These are phyloP conservation scores for Trifolium pratense DNA, from an alignment of 306 rosid genomes.

Conservation along the genomic window DNA sequence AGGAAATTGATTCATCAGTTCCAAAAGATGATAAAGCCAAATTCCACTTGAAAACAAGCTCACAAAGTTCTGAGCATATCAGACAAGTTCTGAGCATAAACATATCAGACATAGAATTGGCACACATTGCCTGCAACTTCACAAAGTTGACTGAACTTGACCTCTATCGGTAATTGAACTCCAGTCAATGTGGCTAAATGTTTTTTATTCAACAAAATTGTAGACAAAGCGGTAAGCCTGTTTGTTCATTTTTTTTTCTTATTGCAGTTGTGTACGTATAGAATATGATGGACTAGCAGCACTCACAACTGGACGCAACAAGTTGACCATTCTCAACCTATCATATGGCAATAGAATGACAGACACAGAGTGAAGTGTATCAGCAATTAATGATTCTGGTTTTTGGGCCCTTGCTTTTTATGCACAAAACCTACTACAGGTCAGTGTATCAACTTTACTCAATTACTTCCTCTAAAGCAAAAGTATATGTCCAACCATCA, in stretches of 20 bases:
- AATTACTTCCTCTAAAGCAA: background rate
- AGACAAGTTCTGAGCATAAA: no score
- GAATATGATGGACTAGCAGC: slow-evolving; percentile 70
- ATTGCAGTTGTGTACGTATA: slow-evolving; percentile 59
- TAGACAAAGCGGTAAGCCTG: slow-evolving; percentile 12
- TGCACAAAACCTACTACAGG: slow-evolving; percentile 67
- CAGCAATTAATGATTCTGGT: slow-evolving; percentile 62
- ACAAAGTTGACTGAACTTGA: slow-evolving; percentile 62
- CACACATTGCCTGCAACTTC: slow-evolving; percentile 60
- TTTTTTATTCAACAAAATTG: slow-evolving; percentile 12
- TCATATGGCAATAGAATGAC: slow-evolving; percentile 68
- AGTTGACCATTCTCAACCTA: slow-evolving; percentile 60
- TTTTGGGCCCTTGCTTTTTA: slow-evolving; percentile 63
- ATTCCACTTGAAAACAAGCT: slow-evolving; percentile 83
- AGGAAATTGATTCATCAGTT: slow-evolving; percentile 85
- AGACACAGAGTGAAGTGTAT: slow-evolving; percentile 57
- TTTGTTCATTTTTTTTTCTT: slow-evolving; percentile 35
- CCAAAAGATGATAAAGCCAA: slow-evolving; percentile 90
- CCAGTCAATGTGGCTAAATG: background rate
- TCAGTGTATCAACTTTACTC: slow-evolving; percentile 27
- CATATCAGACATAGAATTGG: slow-evolving; percentile 69
- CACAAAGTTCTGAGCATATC: no score
- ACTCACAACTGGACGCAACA: slow-evolving; percentile 59
- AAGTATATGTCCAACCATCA: no score
- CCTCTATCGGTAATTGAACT: slow-evolving; percentile 65